Evolutionary conservation across 805 yeast genomes (phyloP).

Genomic region (Metschnikowia kofuensis): DNA sequence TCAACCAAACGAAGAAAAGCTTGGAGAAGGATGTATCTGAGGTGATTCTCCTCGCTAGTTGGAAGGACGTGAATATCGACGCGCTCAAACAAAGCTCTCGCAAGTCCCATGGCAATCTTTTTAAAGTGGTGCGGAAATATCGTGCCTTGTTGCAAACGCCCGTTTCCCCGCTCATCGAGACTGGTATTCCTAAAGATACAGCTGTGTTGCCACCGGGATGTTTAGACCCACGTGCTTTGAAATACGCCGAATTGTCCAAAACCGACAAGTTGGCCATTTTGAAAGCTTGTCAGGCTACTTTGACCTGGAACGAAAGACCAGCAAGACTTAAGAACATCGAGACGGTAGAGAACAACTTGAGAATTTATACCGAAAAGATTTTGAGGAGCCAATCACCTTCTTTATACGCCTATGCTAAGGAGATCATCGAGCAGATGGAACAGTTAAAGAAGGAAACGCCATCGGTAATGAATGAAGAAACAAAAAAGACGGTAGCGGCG

Average conservation of each 20-base stretch:
- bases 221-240: slow-evolving; percentile 1
- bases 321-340: slow-evolving; percentile 49
- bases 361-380: slow-evolving; percentile 39
- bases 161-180: slow-evolving; percentile 55
- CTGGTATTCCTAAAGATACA: slow-evolving; percentile 41
- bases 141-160: slow-evolving; percentile 56
- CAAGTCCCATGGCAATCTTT: slow-evolving; percentile 78
- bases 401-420: slow-evolving; percentile 53
- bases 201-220: slow-evolving; percentile 1
- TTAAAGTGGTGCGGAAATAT: slow-evolving; percentile 80
- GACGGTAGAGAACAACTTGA: slow-evolving; percentile 56
- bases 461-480: slow-evolving; percentile 60
- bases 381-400: slow-evolving; percentile 40
- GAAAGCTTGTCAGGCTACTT: slow-evolving; percentile 30
- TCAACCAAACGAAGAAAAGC: slow-evolving; percentile 46
- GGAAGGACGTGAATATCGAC: slow-evolving; percentile 94
- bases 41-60: slow-evolving; percentile 83
- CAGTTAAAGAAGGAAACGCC: slow-evolving; percentile 79
- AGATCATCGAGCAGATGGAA: slow-evolving; percentile 55
- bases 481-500: slow-evolving; percentile 61
- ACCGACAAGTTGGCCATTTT: slow-evolving; percentile 12
- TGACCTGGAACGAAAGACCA: slow-evolving; percentile 58
- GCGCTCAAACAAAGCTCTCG: slow-evolving; percentile 93
- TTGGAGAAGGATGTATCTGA: slow-evolving; percentile 82
- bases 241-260: slow-evolving; percentile 6